phyloP scores from a whole-genome alignment of 2,329 filamentous ascomycete species.

The Cladosporium halotolerans region DNA sequence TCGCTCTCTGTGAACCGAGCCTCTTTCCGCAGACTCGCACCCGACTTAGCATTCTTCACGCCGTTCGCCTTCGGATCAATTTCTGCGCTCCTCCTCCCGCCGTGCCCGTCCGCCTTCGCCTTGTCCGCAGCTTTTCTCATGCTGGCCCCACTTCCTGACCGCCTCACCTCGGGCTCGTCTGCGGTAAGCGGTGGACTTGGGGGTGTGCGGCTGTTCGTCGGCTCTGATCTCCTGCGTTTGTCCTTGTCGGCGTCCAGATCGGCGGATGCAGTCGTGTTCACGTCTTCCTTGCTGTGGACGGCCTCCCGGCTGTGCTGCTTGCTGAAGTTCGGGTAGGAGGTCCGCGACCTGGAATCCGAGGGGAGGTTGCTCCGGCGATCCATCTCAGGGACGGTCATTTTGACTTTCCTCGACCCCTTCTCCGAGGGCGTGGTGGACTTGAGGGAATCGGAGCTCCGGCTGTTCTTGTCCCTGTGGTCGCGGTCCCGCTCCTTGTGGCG shows the following conservation, averaged over 20 bases:
- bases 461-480: slow-evolving; percentile 16
- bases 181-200: slow-evolving; percentile 44
- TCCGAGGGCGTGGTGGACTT: slow-evolving; percentile 15
- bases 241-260: slow-evolving; percentile 31
- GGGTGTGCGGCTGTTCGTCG: slow-evolving; percentile 31
- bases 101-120: slow-evolving; percentile 31
- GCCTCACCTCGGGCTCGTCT: slow-evolving; percentile 38
- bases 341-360: slow-evolving; percentile 33
- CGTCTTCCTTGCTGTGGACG: slow-evolving; percentile 52
- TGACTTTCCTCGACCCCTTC: slow-evolving; percentile 12
- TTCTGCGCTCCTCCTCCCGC: slow-evolving; percentile 38
- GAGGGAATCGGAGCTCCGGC: slow-evolving; percentile 18
- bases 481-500: slow-evolving; percentile 19
- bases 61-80: slow-evolving; percentile 31
- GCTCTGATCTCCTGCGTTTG: slow-evolving; percentile 24
- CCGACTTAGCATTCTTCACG: slow-evolving; percentile 36
- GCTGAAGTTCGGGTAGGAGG: slow-evolving; percentile 77
- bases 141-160: slow-evolving; percentile 40
- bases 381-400: slow-evolving; percentile 40
- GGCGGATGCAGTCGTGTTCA: slow-evolving; percentile 35
- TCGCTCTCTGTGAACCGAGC: slow-evolving; percentile 35
- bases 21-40: slow-evolving; percentile 38
- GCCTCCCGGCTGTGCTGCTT: slow-evolving; percentile 89
- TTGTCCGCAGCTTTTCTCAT: slow-evolving; percentile 36
- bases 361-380: slow-evolving; percentile 35